These are phyloP conservation scores for Poterioochromonas sp. DNA, from an alignment of 352 stramenopile genomes.

Conservation along the genomic window DNA sequence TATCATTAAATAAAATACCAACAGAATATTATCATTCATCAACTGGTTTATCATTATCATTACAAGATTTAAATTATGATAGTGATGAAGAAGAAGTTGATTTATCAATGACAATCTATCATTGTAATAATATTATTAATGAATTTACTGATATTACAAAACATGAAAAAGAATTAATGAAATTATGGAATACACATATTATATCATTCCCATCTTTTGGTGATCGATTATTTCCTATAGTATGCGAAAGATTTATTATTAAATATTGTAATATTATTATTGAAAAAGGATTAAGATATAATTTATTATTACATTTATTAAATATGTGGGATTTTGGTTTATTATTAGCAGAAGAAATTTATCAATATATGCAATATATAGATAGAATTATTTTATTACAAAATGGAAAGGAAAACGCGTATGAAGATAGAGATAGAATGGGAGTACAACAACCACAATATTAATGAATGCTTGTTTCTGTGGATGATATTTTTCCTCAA, in stretches of 20 bases:
- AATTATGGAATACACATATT: slow-evolving; percentile 19
- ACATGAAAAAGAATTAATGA: slow-evolving; percentile 22
- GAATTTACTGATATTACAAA: slow-evolving; percentile 6
- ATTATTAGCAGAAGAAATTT: not conserved
- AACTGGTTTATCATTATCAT: too few species aligned
- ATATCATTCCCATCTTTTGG: not conserved
- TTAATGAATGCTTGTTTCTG: not conserved
- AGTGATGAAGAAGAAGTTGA: too few species aligned
- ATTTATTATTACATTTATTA: not conserved
- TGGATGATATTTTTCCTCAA: too few species aligned
- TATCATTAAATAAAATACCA: too few species aligned
- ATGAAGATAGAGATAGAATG: not conserved
- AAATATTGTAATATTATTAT: not conserved
- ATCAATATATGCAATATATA: not conserved
- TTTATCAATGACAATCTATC: too few species aligned
- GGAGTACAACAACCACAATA: not conserved
- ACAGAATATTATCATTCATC: too few species aligned
- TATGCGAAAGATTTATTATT: not conserved
- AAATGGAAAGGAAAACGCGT: not conserved
- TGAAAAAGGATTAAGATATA: not conserved
- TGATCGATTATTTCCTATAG: not conserved
- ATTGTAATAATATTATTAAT: not conserved
- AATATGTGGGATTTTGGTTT: slow-evolving; percentile 13
- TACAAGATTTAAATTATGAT: too few species aligned
- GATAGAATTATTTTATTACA: not conserved